Evolutionary conservation across 306 rosid species (phyloP).

Genomic region (Quercus cerris): DNA sequence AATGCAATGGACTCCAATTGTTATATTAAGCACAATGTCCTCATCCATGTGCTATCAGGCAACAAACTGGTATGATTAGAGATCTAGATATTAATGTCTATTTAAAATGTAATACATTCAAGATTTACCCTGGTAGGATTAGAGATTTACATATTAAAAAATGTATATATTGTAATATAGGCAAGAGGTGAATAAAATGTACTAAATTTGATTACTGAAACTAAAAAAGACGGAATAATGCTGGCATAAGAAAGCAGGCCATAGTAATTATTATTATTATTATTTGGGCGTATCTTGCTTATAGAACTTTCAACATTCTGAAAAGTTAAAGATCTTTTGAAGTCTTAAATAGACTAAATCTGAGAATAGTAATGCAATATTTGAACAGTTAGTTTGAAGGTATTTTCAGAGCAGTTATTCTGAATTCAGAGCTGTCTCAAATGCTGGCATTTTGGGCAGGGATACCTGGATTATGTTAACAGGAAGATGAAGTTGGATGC

Average conservation of each 20-base stretch:
- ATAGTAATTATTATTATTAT: too few species aligned
- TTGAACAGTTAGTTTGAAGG: background rate
- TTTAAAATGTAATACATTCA: background rate
- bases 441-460: slow-evolving; percentile 45
- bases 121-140: too few species aligned
- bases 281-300: too few species aligned
- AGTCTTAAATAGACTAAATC: too few species aligned
- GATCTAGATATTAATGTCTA: background rate
- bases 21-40: background rate
- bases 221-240: too few species aligned
- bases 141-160: too few species aligned
- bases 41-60: background rate
- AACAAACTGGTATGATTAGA: background rate
- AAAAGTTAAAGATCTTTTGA: too few species aligned
- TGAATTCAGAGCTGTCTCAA: background rate
- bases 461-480: slow-evolving; percentile 73
- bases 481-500: slow-evolving; percentile 34
- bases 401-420: background rate
- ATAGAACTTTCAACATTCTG: too few species aligned
- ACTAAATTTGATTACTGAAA: too few species aligned
- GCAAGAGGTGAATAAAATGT: too few species aligned
- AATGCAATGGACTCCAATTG: background rate
- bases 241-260: too few species aligned
- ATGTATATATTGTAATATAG: too few species aligned
- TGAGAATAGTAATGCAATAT: background rate